Percentiles rank a stretch among this genome's conserved stretches.
These are phyloP conservation scores for Gnomoniopsis sp. DNA, from an alignment of 2,329 filamentous ascomycete genomes.

Conservation along the genomic window DNA sequence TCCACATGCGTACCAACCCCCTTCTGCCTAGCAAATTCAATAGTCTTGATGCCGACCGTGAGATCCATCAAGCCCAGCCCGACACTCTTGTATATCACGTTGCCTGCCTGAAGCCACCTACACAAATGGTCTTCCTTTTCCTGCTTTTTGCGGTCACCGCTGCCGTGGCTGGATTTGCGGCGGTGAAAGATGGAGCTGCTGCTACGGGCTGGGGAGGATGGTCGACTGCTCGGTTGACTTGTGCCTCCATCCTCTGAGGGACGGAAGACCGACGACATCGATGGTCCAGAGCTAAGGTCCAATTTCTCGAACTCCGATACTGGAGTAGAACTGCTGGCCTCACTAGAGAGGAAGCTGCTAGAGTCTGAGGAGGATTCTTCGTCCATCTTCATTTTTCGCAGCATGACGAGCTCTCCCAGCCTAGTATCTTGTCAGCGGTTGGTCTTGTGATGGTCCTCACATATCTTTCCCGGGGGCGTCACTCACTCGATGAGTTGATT, in stretches of 20 bases:
- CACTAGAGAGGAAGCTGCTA: slow-evolving; percentile 15
- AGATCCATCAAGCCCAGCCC: slow-evolving; percentile 66
- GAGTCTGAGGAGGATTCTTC: slow-evolving; percentile 30
- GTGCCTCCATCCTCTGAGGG: slow-evolving; percentile 10
- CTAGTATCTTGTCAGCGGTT: slow-evolving; percentile 27
- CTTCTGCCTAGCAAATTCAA: slow-evolving; percentile 53
- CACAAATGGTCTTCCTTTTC: slow-evolving; percentile 48
- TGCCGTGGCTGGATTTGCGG: slow-evolving; percentile 28
- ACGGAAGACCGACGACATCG: slow-evolving; percentile 40
- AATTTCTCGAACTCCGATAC: slow-evolving; percentile 34
- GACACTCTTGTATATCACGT: slow-evolving; percentile 67
- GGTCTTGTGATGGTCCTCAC: background rate
- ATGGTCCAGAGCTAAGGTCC: slow-evolving; percentile 25
- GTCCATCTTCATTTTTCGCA: slow-evolving; percentile 42
- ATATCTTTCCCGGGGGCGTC: too few relatives aligned
- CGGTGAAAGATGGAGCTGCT: slow-evolving; percentile 27
- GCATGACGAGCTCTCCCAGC: slow-evolving; percentile 74
- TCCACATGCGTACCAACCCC: slow-evolving; percentile 51
- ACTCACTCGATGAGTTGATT: slow-evolving; percentile 75
- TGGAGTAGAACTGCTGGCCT: slow-evolving; percentile 25
- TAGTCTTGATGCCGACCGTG: slow-evolving; percentile 55
- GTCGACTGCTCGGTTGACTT: slow-evolving; percentile 4
- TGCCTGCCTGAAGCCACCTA: slow-evolving; percentile 57
- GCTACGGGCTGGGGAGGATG: slow-evolving; percentile 15
- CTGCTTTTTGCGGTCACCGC: slow-evolving; percentile 31